A percentile compares a stretch with the other conserved stretches of the same genome.
Conservation (phyloP, 2,329 filamentous ascomycete genomes). For the Cryphonectria japonica region DNA sequence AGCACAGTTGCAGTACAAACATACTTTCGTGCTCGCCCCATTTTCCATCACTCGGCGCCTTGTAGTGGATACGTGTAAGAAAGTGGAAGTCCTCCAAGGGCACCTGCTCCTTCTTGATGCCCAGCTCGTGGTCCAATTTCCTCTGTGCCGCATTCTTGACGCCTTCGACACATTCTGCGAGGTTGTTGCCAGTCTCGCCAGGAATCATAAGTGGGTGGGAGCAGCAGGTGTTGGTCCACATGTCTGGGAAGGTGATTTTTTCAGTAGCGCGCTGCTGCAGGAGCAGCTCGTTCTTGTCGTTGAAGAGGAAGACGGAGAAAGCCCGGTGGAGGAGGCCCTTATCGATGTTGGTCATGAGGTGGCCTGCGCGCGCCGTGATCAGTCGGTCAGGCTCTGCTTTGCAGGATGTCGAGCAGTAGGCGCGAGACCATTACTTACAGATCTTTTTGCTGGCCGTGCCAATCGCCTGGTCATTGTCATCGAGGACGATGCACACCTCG, state of each 20-base stretch:
- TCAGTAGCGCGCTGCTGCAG: conserved; percentile 93
- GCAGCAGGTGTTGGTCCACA: conserved; percentile 99
- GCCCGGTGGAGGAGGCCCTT: conserved; percentile 94
- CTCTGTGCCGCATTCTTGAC: conserved; percentile 91
- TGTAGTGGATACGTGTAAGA: conserved; percentile 96
- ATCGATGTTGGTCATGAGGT: conserved; percentile 98
- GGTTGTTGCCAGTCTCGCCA: conserved; percentile 82
- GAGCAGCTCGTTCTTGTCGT: conserved; percentile 87
- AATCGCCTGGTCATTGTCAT: conserved; percentile 89
- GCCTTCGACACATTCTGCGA: conserved; percentile 79
- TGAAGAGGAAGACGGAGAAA: conserved; percentile 98
- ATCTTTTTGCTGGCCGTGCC: conserved; percentile 98
- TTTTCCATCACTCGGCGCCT: conserved; percentile 93
- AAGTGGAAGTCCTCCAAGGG: conserved; percentile 91
- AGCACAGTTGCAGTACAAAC: conserved; percentile 39
- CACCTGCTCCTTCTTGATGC: conserved; percentile 87
- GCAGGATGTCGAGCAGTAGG: background rate
- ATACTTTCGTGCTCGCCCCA: conserved; percentile 99
- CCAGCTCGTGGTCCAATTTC: conserved; percentile 93
- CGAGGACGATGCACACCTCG: conserved; percentile 95
- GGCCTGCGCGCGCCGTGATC: conserved; percentile 61
- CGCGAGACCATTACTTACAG: conserved; percentile 61
- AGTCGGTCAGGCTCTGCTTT: background rate
- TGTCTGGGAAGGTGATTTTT: conserved; percentile 98
- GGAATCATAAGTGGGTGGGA: conserved; percentile 93